Conservation (phyloP, 768 basidiomycete species). For the Lentinus brumalis region DNA sequence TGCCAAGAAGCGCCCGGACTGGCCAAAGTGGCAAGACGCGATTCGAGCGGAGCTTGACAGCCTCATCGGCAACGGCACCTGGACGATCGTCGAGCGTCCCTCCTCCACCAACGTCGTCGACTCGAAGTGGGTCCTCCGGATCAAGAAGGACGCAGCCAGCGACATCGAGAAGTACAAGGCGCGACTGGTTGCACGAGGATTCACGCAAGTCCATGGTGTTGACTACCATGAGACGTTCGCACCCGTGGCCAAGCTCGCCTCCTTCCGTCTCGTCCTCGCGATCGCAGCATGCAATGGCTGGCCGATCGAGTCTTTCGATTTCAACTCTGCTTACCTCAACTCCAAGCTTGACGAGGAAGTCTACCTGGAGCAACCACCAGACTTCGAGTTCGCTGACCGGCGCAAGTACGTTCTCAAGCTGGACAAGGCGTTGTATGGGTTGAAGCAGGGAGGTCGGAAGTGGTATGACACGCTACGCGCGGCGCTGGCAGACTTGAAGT, state of each 20-base stretch:
- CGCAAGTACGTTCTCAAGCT: constrained; percentile 18
- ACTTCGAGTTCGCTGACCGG: not conserved
- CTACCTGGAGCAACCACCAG: constrained; percentile 13
- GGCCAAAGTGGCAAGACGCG: constrained; percentile 20
- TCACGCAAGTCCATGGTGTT: constrained; percentile 30
- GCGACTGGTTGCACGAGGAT: constrained; percentile 35
- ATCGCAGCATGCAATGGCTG: constrained; percentile 27
- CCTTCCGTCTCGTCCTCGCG: constrained; percentile 29
- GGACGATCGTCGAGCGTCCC: constrained; percentile 16
- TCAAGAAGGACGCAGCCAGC: constrained; percentile 26
- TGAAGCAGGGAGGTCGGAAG: constrained; percentile 26
- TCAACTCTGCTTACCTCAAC: constrained; percentile 36
- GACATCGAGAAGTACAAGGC: constrained; percentile 24
- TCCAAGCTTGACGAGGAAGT: constrained; percentile 20
- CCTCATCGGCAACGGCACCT: constrained; percentile 14
- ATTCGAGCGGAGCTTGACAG: constrained; percentile 14
- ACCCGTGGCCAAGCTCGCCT: constrained; percentile 30
- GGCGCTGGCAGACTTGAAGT: constrained; percentile 6
- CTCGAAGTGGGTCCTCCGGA: constrained; percentile 27
- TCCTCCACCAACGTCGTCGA: not conserved
- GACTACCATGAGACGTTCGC: constrained; percentile 32
- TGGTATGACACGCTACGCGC: constrained; percentile 23
- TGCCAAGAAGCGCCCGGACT: constrained; percentile 18
- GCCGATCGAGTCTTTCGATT: constrained; percentile 35
- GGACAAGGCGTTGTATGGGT: constrained; percentile 28